Evolutionary conservation across 2,329 filamentous ascomycete species (phyloP).

Genomic region (Colletotrichum cordylinicola): DNA sequence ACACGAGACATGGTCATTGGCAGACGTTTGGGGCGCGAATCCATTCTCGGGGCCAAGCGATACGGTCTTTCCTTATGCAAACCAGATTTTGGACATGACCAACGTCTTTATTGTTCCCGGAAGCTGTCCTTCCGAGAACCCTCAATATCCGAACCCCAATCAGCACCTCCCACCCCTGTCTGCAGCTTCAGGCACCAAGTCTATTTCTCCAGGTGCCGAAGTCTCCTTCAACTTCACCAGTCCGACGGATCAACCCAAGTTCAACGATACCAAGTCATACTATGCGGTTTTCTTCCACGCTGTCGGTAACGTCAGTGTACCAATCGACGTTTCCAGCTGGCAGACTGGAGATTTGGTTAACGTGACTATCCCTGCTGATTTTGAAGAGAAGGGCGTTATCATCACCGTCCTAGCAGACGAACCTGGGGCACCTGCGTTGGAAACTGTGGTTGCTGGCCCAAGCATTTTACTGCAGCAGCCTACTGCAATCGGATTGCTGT

Average conservation of each 20-base stretch:
- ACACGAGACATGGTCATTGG: constrained; percentile 38
- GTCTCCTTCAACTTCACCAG: neutral
- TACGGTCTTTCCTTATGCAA: neutral
- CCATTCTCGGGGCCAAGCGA: neutral
- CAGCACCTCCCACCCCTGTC: neutral
- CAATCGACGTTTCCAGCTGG: neutral
- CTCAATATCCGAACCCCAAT: neutral
- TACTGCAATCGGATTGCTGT: neutral
- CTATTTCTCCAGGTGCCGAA: neutral
- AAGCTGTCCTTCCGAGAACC: neutral
- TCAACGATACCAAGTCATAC: neutral
- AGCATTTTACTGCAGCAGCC: neutral
- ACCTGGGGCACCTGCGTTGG: neutral
- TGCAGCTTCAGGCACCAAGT: neutral
- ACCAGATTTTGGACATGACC: neutral
- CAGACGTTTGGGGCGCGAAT: constrained; percentile 28
- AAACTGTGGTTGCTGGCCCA: neutral
- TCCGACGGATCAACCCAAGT: neutral
- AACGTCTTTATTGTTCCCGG: neutral
- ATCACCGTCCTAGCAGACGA: neutral
- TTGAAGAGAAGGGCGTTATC: neutral
- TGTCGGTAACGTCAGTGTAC: neutral
- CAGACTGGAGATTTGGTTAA: neutral
- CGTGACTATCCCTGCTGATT: neutral
- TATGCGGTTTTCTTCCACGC: neutral